Evolutionary conservation across 1,284 basidiomycete genomes (phyloP).

Genomic region (Rhodotorula sp.): DNA sequence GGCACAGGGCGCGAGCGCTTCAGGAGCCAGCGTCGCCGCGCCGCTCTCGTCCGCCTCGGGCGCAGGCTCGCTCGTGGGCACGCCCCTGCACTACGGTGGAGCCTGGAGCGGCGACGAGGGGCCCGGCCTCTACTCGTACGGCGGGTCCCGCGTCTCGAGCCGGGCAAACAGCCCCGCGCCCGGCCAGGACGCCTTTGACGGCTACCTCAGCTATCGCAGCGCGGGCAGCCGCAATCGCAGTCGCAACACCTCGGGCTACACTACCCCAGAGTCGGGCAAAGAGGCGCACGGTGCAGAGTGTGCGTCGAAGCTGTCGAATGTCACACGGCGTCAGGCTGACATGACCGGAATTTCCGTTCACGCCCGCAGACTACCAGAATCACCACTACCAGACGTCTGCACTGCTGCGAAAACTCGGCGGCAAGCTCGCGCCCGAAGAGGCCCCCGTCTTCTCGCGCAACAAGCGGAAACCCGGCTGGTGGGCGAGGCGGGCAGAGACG

Average conservation of each 20-base stretch:
- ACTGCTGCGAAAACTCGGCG: conserved; percentile 35
- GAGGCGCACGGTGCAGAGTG: conserved; percentile 27
- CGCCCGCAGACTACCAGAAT: conserved; percentile 20
- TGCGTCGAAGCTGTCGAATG: not conserved
- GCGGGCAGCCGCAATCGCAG: conserved; percentile 25
- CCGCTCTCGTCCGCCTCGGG: not conserved
- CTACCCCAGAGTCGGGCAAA: conserved; percentile 27
- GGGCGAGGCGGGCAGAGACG: conserved; percentile 26
- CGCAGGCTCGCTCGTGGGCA: not conserved
- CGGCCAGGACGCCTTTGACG: conserved; percentile 20
- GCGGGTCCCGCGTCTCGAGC: conserved; percentile 27
- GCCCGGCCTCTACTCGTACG: conserved; percentile 4
- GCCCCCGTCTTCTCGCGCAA: conserved; percentile 37
- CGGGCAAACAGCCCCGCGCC: conserved; percentile 26
- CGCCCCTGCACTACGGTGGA: conserved; percentile 2
- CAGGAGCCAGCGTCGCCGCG: not conserved
- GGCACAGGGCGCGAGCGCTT: not conserved
- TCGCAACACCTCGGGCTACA: conserved; percentile 22
- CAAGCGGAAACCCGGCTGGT: conserved; percentile 35
- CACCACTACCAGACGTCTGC: conserved; percentile 37
- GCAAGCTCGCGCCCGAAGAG: conserved; percentile 29
- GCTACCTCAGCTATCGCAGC: conserved; percentile 28
- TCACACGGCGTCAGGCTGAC: not conserved
- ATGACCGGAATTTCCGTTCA: not conserved
- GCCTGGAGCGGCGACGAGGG: conserved; percentile 23